phyloP scores from a whole-genome alignment of 768 basidiomycete genomes.

The Tephrocybe sp. region DNA sequence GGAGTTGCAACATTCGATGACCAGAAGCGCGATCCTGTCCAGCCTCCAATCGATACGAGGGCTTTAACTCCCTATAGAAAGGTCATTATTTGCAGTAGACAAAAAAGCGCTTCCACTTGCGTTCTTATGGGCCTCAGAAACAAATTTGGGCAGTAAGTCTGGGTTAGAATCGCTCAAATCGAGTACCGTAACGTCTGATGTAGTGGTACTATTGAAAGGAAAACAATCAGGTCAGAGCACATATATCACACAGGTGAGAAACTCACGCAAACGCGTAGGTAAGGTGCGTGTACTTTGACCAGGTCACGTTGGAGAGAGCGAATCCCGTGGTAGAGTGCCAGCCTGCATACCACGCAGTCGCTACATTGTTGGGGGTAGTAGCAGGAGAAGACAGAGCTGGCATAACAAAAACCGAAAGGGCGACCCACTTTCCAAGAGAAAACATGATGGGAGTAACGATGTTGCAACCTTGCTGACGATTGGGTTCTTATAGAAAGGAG shows the following conservation, averaged over 20 bases:
- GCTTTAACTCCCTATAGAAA: slow-evolving; percentile 53
- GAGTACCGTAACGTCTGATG: slow-evolving; percentile 33
- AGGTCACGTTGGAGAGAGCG: slow-evolving; percentile 54
- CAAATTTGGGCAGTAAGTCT: slow-evolving; percentile 55
- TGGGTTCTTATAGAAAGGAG: not conserved
- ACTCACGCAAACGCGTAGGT: slow-evolving; percentile 75
- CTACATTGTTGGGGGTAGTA: slow-evolving; percentile 27
- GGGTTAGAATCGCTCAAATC: slow-evolving; percentile 46
- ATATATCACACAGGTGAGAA: not conserved
- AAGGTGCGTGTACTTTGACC: slow-evolving; percentile 67
- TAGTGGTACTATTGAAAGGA: slow-evolving; percentile 33
- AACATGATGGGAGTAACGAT: slow-evolving; percentile 7
- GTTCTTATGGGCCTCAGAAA: slow-evolving; percentile 42
- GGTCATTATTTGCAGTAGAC: not conserved
- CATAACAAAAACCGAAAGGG: slow-evolving; percentile 10
- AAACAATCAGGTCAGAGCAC: not conserved
- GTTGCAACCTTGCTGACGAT: not conserved
- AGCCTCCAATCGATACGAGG: slow-evolving; percentile 66
- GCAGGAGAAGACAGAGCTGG: slow-evolving; percentile 13
- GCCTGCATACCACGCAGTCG: slow-evolving; percentile 66
- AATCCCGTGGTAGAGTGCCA: slow-evolving; percentile 57
- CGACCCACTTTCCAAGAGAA: slow-evolving; percentile 3
- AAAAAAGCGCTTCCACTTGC: slow-evolving; percentile 29
- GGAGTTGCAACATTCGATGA: slow-evolving; percentile 62
- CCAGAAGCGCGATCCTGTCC: slow-evolving; percentile 63